phyloP scores from a whole-genome alignment of 73 alveolate species.

The Breviolum minutum region DNA sequence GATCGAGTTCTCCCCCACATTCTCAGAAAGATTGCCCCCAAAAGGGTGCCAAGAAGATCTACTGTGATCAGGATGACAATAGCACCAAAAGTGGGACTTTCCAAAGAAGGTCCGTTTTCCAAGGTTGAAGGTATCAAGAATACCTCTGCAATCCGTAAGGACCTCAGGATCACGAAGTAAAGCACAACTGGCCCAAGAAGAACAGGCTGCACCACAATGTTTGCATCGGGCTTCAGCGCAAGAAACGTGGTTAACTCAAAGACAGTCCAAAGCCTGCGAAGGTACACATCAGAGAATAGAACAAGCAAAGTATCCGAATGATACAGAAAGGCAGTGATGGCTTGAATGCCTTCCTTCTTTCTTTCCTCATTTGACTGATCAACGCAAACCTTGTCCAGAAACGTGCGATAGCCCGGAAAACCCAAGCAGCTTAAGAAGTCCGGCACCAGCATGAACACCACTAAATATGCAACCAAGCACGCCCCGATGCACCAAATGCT shows the following conservation, averaged over 20 bases:
- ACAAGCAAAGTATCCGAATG: slow-evolving; percentile 35
- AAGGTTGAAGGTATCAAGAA: not conserved
- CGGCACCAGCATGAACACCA: not conserved
- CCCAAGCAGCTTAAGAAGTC: not conserved
- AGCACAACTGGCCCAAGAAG: slow-evolving; percentile 27
- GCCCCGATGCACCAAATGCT: slow-evolving; percentile 26
- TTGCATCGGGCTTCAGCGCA: slow-evolving; percentile 3
- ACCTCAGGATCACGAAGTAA: not conserved
- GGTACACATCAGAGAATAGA: slow-evolving; percentile 7
- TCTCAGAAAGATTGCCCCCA: not conserved
- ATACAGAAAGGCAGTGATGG: slow-evolving; percentile 47
- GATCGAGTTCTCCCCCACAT: slow-evolving; percentile 25
- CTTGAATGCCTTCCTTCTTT: slow-evolving; percentile 18
- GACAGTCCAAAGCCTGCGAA: not conserved
- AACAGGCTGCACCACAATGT: slow-evolving; percentile 32
- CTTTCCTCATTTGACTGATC: not conserved
- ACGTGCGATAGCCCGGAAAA: slow-evolving; percentile 23
- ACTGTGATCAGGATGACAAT: not conserved
- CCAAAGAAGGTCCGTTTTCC: not conserved
- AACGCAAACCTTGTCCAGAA: slow-evolving; percentile 53
- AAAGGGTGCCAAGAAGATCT: not conserved
- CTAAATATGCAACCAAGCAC: not conserved
- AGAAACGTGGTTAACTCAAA: slow-evolving; percentile 11
- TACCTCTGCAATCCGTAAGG: not conserved
- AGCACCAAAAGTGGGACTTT: not conserved